Evolutionary conservation across 2,329 filamentous ascomycete species (phyloP).

Genomic region (Plectosphaerella sp.): DNA sequence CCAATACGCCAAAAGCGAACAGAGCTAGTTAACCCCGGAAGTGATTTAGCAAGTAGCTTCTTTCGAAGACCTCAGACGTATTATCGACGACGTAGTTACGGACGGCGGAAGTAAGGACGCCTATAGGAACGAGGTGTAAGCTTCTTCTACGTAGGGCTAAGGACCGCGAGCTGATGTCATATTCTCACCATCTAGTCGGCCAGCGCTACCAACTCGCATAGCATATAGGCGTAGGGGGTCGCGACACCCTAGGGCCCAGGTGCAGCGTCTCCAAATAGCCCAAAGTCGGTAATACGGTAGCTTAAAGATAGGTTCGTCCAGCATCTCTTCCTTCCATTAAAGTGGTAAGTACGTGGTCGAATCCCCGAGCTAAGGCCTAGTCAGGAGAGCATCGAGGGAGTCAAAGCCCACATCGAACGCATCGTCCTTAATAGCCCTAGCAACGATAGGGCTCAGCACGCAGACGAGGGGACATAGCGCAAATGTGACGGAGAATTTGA

Average conservation of each 20-base stretch:
- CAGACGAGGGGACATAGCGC: neutral
- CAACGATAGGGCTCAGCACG: neutral
- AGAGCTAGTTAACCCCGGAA: neutral
- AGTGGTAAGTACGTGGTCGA: neutral
- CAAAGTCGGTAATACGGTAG: neutral
- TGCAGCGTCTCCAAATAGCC: neutral
- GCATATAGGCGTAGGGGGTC: neutral
- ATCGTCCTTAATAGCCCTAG: neutral
- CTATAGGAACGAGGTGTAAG: neutral
- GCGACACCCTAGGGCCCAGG: neutral
- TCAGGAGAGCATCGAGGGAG: neutral
- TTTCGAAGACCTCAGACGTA: neutral
- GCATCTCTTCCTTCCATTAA: neutral
- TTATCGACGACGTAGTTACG: neutral
- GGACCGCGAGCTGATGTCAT: neutral
- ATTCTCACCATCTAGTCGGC: neutral
- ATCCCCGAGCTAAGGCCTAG: neutral
- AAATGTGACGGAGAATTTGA: neutral
- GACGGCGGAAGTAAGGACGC: neutral
- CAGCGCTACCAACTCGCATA: neutral
- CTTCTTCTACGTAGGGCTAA: neutral
- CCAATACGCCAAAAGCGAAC: neutral
- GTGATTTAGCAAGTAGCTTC: neutral
- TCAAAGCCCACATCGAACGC: neutral
- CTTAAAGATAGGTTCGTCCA: neutral